These are phyloP conservation scores for Blastocystis sp. DNA, from an alignment of 352 stramenopile species.

Conservation along the genomic window DNA sequence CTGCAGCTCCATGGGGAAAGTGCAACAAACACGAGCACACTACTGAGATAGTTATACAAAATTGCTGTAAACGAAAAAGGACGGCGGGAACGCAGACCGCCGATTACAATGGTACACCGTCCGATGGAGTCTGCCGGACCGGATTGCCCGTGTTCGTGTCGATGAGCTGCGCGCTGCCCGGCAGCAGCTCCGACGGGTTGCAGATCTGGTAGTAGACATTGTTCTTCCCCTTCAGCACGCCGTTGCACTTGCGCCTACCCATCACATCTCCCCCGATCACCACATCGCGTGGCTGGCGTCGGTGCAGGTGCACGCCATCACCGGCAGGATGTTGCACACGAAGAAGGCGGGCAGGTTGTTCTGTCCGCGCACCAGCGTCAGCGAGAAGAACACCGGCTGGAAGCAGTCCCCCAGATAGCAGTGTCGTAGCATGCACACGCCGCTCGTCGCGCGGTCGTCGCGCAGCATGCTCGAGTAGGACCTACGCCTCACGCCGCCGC, in stretches of 20 bases:
- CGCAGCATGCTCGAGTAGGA: slow-evolving; percentile 67
- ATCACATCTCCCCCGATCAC: neutral
- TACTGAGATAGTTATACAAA: neutral
- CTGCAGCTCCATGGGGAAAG: neutral
- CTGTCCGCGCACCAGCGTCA: slow-evolving; percentile 39
- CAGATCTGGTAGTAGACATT: slow-evolving; percentile 46
- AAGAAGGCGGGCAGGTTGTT: slow-evolving; percentile 27
- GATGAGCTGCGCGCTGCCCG: slow-evolving; percentile 34
- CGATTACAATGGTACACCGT: neutral
- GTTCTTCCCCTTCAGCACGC: slow-evolving; percentile 39
- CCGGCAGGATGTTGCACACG: slow-evolving; percentile 61
- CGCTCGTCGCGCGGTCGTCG: neutral
- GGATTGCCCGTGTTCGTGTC: slow-evolving; percentile 44
- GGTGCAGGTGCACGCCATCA: slow-evolving; percentile 56
- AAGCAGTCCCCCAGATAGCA: slow-evolving; percentile 55
- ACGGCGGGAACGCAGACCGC: neutral
- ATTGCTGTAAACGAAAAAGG: neutral
- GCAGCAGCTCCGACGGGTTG: slow-evolving; percentile 35
- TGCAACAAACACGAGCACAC: neutral
- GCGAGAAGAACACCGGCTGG: slow-evolving; percentile 67
- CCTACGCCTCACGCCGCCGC: neutral
- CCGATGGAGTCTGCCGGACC: neutral
- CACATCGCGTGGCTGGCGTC: slow-evolving; percentile 9
- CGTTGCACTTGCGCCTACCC: slow-evolving; percentile 24
- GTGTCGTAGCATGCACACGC: slow-evolving; percentile 66